Evolutionary conservation across 2,329 filamentous ascomycete species (phyloP), one percentile per base, ranked within the genome.

Genomic region (Bipolaris gigantea): DNA sequence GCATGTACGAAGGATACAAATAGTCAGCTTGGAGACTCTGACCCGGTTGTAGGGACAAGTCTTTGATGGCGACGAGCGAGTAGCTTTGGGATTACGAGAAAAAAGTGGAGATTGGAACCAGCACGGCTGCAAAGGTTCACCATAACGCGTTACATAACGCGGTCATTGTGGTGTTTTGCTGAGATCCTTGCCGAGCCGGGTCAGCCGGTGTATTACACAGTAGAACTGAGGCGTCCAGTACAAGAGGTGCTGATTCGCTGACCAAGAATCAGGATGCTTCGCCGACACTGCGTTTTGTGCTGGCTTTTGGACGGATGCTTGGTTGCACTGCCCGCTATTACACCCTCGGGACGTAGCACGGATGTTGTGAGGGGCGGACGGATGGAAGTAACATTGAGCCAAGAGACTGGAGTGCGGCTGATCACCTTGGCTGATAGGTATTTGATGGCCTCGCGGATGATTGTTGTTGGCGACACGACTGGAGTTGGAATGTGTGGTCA

Each of bases 331-430:
- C 33, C 23, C 25, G 27, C 42, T 41, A 21, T 18, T 30, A 40
- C 46, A 44, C 15, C 30, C 36, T 32, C 40, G 27, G 33, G 25
- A n/a, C 11, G 27, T 44, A 50, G 43, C 40, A 50, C 10, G 40
- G 21, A 35, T 53, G 46, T n/a, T 21, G 50, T 53, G 30, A 36
- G 21, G 39, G 19, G 21, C 50, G 50, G 50, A 41, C 45, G 34
- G 50, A 49, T 25, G 50, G 50, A 43, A 49, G 45, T 18, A 32
- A 39, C 11, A 16, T 42, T 34, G 3, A 35, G 49, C 49, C 49
- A 52, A 52, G 49, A 13, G 19, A 23, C 35, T 19, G 30, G 30
- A 40, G 2, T 16, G 9, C 18, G 30, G 42, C 34, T 44, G 27
- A 48, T 19, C 13, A 35, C 41, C 43, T 42, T 35, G 50, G 46